phyloP scores from a whole-genome alignment of 2,329 filamentous ascomycete species.

The Sporothrix protearum region DNA sequence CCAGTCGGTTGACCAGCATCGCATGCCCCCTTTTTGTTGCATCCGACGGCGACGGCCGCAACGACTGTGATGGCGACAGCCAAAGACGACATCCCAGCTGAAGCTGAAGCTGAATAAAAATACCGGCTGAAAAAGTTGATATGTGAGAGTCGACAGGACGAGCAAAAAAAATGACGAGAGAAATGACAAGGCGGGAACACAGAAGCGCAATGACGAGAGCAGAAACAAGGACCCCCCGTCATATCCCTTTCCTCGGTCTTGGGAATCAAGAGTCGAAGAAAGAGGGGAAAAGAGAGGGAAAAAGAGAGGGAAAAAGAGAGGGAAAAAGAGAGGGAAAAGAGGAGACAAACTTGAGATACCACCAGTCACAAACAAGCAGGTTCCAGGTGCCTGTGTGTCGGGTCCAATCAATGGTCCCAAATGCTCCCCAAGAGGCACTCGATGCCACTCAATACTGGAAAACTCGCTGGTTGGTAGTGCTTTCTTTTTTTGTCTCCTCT shows the following conservation, averaged over 20 bases:
- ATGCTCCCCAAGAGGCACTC: no score
- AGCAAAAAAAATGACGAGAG: background rate
- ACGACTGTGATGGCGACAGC: background rate
- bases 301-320: background rate
- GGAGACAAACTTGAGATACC: background rate
- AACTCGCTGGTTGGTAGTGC: background rate
- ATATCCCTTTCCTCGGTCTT: background rate
- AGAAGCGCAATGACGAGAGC: background rate
- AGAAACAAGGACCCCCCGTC: background rate
- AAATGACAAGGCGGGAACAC: background rate
- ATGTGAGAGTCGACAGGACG: background rate
- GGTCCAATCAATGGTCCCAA: background rate
- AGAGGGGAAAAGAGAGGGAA: no score
- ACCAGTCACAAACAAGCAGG: background rate
- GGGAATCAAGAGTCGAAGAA: background rate
- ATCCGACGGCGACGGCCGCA: background rate
- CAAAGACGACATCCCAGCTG: background rate
- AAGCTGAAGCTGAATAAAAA: background rate
- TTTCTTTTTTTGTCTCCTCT: background rate
- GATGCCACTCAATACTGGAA: background rate
- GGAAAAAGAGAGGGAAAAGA: background rate
- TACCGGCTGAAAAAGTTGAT: background rate
- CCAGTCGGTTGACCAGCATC: background rate
- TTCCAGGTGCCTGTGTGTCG: constrained; percentile 1
- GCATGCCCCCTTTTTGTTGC: background rate